Percentiles rank a stretch among this genome's conserved stretches.
phyloP scores from a whole-genome alignment of 176 grass and related monocot species.

The Aegilops sharonensis region DNA sequence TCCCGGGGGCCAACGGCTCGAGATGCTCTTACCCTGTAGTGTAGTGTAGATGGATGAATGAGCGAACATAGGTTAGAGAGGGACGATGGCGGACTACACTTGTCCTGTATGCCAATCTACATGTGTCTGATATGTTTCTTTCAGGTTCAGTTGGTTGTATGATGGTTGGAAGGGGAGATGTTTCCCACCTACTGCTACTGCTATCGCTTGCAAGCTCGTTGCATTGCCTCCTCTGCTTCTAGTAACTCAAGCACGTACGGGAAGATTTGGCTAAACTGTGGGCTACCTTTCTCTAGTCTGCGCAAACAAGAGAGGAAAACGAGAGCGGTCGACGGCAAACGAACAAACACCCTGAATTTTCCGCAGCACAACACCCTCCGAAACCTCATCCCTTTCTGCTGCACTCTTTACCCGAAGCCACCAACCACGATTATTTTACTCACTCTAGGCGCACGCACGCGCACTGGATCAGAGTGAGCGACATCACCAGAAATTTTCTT shows the following conservation, averaged over 20 bases:
- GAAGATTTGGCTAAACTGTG: constrained; percentile 21
- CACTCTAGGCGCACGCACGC: neutral
- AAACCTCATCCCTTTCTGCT: constrained; percentile 29
- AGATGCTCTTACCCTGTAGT: too few species aligned
- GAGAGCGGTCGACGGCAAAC: neutral
- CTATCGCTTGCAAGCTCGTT: neutral
- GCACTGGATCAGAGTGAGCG: constrained; percentile 25
- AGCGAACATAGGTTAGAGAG: too few species aligned
- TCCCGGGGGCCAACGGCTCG: too few species aligned
- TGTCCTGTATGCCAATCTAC: neutral
- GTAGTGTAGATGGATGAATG: too few species aligned
- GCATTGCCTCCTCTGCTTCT: neutral
- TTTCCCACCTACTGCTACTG: constrained; percentile 48
- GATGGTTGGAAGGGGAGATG: constrained; percentile 4
- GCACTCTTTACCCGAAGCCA: constrained; percentile 16
- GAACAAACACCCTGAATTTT: neutral
- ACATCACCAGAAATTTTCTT: constrained; percentile 29
- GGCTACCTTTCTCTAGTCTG: constrained; percentile 29
- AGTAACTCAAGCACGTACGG: constrained; percentile 14
- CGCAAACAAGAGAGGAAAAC: constrained; percentile 31
- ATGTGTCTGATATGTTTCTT: neutral
- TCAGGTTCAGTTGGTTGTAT: constrained; percentile 23
- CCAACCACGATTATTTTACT: constrained; percentile 19
- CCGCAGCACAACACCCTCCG: neutral
- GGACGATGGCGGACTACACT: neutral